These are phyloP conservation scores for Saturnispora quitensis DNA, from an alignment of 805 yeast genomes.

Conservation along the genomic window DNA sequence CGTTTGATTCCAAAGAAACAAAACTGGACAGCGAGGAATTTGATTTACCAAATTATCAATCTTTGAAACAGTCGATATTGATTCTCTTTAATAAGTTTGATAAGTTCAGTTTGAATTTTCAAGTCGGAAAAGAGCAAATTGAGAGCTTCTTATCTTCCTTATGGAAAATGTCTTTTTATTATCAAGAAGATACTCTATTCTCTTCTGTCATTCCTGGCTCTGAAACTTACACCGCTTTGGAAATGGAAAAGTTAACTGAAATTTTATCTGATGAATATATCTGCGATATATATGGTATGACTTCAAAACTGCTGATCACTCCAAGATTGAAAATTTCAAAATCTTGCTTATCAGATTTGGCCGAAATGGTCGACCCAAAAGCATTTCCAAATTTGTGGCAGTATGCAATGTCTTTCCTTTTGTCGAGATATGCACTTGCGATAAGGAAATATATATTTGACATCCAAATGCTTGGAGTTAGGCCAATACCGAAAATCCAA, in stretches of 20 bases:
- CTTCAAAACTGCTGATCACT: slow-evolving; percentile 37
- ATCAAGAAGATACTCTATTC: slow-evolving; percentile 40
- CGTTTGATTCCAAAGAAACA: slow-evolving; percentile 14
- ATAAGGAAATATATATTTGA: slow-evolving; percentile 60
- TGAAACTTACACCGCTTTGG: not conserved
- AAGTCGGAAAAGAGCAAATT: slow-evolving; percentile 22
- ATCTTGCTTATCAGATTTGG: slow-evolving; percentile 46
- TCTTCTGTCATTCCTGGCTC: slow-evolving; percentile 6
- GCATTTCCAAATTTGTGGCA: slow-evolving; percentile 17
- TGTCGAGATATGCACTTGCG: slow-evolving; percentile 50
- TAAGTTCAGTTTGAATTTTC: not conserved
- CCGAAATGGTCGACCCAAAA: slow-evolving; percentile 30
- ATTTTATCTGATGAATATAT: slow-evolving; percentile 33
- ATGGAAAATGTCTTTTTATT: slow-evolving; percentile 52
- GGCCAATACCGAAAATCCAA: slow-evolving; percentile 63
- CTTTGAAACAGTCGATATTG: slow-evolving; percentile 25
- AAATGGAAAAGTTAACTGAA: slow-evolving; percentile 1
- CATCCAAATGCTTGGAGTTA: slow-evolving; percentile 43
- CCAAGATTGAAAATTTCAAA: slow-evolving; percentile 42
- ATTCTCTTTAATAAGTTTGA: slow-evolving; percentile 34
- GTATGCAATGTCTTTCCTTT: slow-evolving; percentile 37
- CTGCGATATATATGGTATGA: slow-evolving; percentile 52
- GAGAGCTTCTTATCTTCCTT: slow-evolving; percentile 38
- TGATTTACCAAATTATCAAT: slow-evolving; percentile 26
- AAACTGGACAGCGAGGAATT: slow-evolving; percentile 3